Evolutionary conservation across 495 filamentous ascomycete species (phyloP).

Genomic region (Neurospora sublineolata): DNA sequence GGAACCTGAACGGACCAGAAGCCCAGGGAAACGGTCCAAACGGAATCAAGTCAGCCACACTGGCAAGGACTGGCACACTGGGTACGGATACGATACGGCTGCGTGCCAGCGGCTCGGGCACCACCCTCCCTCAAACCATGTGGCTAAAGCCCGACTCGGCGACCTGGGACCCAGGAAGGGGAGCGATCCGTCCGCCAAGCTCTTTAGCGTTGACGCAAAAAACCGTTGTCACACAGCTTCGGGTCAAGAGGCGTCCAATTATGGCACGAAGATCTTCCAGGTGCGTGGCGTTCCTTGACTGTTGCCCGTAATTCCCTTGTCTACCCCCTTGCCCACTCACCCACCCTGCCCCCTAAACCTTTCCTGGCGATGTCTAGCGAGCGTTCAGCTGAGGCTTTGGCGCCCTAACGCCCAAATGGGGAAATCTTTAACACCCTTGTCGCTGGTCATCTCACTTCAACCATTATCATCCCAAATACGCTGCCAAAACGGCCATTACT

Average conservation of each 20-base stretch:
- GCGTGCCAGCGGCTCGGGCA: slow-evolving; percentile 19
- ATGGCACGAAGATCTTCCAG: slow-evolving; percentile 12
- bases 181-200: slow-evolving; percentile 16
- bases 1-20: background rate
- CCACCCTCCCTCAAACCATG: slow-evolving; percentile 17
- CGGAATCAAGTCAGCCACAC: background rate
- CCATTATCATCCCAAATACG: background rate
- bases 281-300: slow-evolving; percentile 17
- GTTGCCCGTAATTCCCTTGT: background rate
- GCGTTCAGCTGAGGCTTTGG: slow-evolving; percentile 22
- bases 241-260: slow-evolving; percentile 22
- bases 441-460: background rate
- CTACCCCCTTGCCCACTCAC: background rate
- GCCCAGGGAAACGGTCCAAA: background rate
- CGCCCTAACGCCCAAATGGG: slow-evolving; percentile 17
- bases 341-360: slow-evolving; percentile 9
- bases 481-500: background rate
- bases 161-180: slow-evolving; percentile 22
- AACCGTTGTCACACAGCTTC: slow-evolving; percentile 30
- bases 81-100: background rate
- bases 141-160: slow-evolving; percentile 30
- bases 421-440: slow-evolving; percentile 2
- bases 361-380: slow-evolving; percentile 24
- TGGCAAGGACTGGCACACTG: background rate
- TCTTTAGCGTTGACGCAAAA: slow-evolving; percentile 27